These are phyloP conservation scores for Aspergillus sclerotiicarbonarius DNA, from an alignment of 495 filamentous ascomycete species.

Conservation along the genomic window DNA sequence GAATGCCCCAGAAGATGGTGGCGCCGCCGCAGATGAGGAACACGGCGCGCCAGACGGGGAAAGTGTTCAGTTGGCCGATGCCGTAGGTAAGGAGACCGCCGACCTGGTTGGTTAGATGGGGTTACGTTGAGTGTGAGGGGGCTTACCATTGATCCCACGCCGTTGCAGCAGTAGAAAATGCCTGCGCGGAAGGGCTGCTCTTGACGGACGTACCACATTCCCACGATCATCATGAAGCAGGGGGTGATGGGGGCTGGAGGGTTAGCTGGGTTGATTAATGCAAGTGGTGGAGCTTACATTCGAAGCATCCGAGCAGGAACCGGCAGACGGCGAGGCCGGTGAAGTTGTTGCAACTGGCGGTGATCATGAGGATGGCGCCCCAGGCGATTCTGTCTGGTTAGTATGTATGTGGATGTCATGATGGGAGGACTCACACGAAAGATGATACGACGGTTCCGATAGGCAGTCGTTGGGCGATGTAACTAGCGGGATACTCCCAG, in stretches of 20 bases:
- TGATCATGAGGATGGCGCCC: conserved; percentile 42
- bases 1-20: conserved; percentile 38
- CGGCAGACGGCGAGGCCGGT: conserved; percentile 39
- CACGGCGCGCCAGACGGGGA: conserved; percentile 41
- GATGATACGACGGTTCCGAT: conserved; percentile 30
- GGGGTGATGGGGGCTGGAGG: conserved; percentile 35
- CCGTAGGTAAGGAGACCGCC: conserved; percentile 51
- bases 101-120: not conserved
- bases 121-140: not conserved
- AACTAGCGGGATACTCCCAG: conserved; percentile 42
- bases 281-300: conserved; percentile 5
- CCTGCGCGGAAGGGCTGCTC: conserved; percentile 34
- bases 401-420: not conserved
- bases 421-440: conserved; percentile 7
- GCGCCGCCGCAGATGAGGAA: conserved; percentile 39
- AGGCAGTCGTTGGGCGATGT: conserved; percentile 45
- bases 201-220: conserved; percentile 32
- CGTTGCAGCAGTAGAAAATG: conserved; percentile 46
- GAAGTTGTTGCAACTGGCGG: conserved; percentile 32
- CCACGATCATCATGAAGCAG: conserved; percentile 41
- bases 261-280: not conserved
- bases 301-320: conserved; percentile 40
- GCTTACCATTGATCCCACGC: conserved; percentile 41
- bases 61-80: conserved; percentile 46
- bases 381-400: conserved; percentile 24